Evolutionary conservation across 2,329 filamentous ascomycete species (phyloP).

Genomic region (Microdochium bolleyi): DNA sequence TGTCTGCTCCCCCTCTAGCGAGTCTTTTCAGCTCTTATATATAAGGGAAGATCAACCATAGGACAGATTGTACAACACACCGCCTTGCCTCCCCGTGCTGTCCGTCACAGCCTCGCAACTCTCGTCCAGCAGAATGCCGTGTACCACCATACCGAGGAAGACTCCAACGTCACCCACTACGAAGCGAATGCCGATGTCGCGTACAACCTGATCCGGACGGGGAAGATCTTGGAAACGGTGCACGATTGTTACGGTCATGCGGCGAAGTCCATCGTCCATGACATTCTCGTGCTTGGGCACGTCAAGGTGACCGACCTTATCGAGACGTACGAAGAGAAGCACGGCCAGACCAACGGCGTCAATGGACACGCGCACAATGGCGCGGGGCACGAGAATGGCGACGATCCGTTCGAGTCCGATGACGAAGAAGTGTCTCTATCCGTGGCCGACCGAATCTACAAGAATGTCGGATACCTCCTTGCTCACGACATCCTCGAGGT

Average conservation of each 20-base stretch:
- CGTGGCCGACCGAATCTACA: slow-evolving; percentile 35
- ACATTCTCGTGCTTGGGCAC: slow-evolving; percentile 70
- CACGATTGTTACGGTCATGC: slow-evolving; percentile 66
- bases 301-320: slow-evolving; percentile 62
- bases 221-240: slow-evolving; percentile 72
- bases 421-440: slow-evolving; percentile 6
- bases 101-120: slow-evolving; percentile 74
- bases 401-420: slow-evolving; percentile 29
- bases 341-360: slow-evolving; percentile 16
- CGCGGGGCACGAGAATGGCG: slow-evolving; percentile 23
- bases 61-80: slow-evolving; percentile 63
- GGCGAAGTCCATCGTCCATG: slow-evolving; percentile 67
- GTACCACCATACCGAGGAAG: slow-evolving; percentile 59
- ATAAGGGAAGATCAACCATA: slow-evolving; percentile 69
- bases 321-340: slow-evolving; percentile 46
- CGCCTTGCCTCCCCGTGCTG: slow-evolving; percentile 62
- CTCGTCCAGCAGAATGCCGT: slow-evolving; percentile 85
- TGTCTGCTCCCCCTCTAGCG: slow-evolving; percentile 45
- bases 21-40: slow-evolving; percentile 73
- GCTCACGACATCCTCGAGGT: slow-evolving; percentile 61
- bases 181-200: slow-evolving; percentile 74
- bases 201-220: slow-evolving; percentile 74
- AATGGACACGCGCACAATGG: slow-evolving; percentile 15
- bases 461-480: slow-evolving; percentile 46
- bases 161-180: slow-evolving; percentile 63